Evolutionary conservation across 163 green algal species (phyloP), one percentile per base, ranked within the genome.

Genomic region (Scenedesmus sp.): DNA sequence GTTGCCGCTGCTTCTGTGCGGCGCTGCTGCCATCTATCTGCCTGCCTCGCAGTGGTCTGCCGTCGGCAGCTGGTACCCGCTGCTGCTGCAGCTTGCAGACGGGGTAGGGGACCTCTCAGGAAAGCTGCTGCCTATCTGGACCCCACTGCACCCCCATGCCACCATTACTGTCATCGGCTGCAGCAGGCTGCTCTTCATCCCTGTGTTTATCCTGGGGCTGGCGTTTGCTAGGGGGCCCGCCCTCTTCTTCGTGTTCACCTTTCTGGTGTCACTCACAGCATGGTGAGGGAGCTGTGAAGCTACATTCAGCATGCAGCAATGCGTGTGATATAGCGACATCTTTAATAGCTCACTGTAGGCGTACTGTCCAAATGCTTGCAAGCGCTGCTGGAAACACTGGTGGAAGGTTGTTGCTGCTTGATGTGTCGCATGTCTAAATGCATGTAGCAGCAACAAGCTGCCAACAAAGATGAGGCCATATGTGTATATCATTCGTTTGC

Each of bases 81-180:
- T 84, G 77, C 77, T 84, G 12, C 77, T 84, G 77, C 8, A 60
- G 77, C 18, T 59, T 20, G 34, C 77, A 62, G 26, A 73, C 23
- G 82, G 82, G 1, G 18, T 88, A 12, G 82, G 56, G 54, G 82
- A 88, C 82, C 82, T 88, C 10, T n/a, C 56, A 5, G 82, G 82
- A 12, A 88, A 88, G 56, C 55, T 88, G 56, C 55, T 88, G 82
- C 82, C 55, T 20, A 15, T 73, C 18, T 70, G 56, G 82, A 46
- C 20, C 0, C 82, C 82, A 6, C 13, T 15, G 3, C 6, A 15
- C 18, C 56, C 55, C 20, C 54, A 70, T 46, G 54, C 56, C 13
- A 54, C 82, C 10, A 34, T 34, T 20, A 88, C 20, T n/a, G 56
- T 18, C 20, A 82, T 54, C 12, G 62, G 62, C 12, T 70, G 62